Percentiles rank a stretch among this genome's conserved stretches.
phyloP scores from a whole-genome alignment of 2,329 filamentous ascomycete genomes.

The Curvularia sp. region DNA sequence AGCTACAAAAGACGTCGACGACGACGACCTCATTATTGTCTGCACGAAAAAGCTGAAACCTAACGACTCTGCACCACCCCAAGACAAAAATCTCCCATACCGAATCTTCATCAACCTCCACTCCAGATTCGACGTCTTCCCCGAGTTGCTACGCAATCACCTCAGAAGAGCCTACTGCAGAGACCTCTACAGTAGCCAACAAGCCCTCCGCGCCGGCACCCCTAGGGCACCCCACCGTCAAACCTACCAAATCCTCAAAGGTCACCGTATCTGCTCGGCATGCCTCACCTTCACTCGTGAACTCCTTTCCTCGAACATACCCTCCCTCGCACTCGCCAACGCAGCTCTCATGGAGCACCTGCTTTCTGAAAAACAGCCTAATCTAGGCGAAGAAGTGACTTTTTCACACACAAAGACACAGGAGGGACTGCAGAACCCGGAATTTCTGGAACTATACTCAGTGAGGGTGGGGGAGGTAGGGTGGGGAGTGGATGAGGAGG shows the following conservation, averaged over 20 bases:
- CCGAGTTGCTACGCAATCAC: neutral
- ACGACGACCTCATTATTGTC: neutral
- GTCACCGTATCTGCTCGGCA: neutral
- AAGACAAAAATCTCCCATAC: neutral
- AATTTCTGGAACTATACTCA: neutral
- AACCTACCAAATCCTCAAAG: neutral
- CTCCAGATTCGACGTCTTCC: neutral
- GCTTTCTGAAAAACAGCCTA: neutral
- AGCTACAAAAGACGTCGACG: neutral
- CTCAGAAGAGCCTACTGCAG: neutral
- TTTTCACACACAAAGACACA: neutral
- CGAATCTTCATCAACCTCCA: neutral
- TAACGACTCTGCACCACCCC: neutral
- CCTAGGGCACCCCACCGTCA: neutral
- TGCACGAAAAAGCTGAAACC: neutral
- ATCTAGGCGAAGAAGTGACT: neutral
- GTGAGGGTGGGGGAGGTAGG: neutral
- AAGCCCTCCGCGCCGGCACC: neutral
- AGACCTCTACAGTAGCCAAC: neutral
- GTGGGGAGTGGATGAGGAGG: constrained; percentile 1
- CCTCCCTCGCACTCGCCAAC: neutral
- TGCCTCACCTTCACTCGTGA: neutral
- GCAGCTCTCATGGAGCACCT: neutral
- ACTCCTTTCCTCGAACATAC: neutral
- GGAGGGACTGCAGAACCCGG: neutral